Evolutionary conservation across 768 basidiomycete genomes (phyloP), one percentile per base, ranked within the genome.

Genomic region (Amanita brunnescens): DNA sequence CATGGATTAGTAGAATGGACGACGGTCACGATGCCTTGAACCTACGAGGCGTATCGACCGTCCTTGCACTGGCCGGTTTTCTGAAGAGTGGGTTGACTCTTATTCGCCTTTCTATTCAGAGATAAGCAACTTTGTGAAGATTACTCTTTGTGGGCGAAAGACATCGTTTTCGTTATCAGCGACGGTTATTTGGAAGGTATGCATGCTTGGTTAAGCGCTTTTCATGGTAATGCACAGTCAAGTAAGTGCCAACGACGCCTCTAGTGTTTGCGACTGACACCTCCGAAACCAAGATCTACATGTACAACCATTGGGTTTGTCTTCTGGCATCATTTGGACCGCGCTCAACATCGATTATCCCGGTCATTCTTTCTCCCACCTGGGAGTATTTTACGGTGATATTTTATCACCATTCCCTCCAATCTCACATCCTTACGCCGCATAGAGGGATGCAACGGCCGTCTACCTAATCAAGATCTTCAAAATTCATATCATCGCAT

Each of bases 281-380:
- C 35, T 49, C 30, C 21, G 9, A 33, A 42, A 21, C 20, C 23
- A 52, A 93, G 91, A 85, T 61, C 70, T 92, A 14, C 57, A 70
- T n/a, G 77, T 79, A 1, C 81, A 87, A 32, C 69, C 73, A 7
- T 71, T 96, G 33, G 66, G 71, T 30, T 61, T 89, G 20, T 65
- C 80, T 1, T 90, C 91, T 2, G 94, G 93, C 2, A 86, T 93
- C 5, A 87, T 99, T 38, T 99, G 96, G 96, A 91, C 89, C 1
- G 92, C 92, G 9, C 68, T 99, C 41, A 88, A 87, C 58, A 80
- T 99, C 38, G 96, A 98, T 64, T 98, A 97, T 64, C 91, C 93
- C 0, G 89, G 92, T 0, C 95, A 99, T 66, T 97, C 94, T 0
- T 95, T 98, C 67, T 91, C 88, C 8, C 91, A 97, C 62, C 73